Evolutionary conservation across 2,329 filamentous ascomycete species (phyloP), one percentile per base, ranked within the genome.

Genomic region (Knoxdaviesia capensis): DNA sequence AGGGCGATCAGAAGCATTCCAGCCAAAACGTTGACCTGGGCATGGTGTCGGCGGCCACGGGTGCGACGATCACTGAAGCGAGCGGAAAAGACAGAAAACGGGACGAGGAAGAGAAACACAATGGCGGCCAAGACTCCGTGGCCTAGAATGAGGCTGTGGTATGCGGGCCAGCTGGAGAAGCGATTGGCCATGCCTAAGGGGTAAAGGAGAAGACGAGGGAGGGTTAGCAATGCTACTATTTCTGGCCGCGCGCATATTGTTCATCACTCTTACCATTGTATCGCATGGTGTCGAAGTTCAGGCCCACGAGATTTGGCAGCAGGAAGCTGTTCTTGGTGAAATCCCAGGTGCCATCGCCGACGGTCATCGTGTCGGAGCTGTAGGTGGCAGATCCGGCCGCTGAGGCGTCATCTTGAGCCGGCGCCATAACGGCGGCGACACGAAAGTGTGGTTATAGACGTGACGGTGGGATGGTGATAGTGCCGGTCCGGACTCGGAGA

Each of bases 341-440:
- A 52, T 87, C 79, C 82, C 83, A 90, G 33, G 83, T 88, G 28
- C 83, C 83, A 55, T 88, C 83, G 47, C 82, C 82, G 10, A 88
- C 81, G 43, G 65, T 68, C 67, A 87, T 65, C n/a, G 76, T 82
- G 53, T 77, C 67, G 41, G 80, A 85, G 50, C 69, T 67, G 60
- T 88, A 88, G 49, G 68, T 73, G 55, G 74, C 78, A 58, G 75
- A 74, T 54, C 82, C 82, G 40, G 82, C 70, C 48, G 78, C 68
- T 49, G 79, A 79, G 52, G 81, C 66, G 51, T 63, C 60, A 53
- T 71, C 64, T 57, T 66, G 59, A 55, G 66, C 59, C 63, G 71
- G 66, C 63, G 71, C 71, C 72, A 77, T 76, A 56, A 54, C 56
- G 66, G 66, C 67, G 63, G 52, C 59, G 56, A 57, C 54, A 44